Conservation (phyloP, 805 yeast genomes). For the Candida parachauliodes region DNA sequence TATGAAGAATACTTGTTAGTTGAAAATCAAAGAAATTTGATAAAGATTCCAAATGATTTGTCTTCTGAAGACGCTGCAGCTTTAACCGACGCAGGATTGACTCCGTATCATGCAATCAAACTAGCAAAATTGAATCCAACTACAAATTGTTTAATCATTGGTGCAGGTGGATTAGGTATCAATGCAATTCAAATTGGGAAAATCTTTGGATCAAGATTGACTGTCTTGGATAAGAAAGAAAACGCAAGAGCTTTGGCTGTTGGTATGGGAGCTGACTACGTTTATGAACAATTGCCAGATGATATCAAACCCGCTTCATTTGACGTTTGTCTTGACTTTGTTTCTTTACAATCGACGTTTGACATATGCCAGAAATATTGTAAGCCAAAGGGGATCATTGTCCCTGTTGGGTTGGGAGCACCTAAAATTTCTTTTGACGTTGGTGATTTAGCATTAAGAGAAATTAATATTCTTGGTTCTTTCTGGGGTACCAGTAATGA, state of each 20-base stretch:
- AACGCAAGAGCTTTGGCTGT: constrained; percentile 24
- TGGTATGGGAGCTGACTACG: constrained; percentile 39
- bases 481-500: constrained; percentile 45
- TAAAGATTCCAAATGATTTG: constrained; percentile 19
- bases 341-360: constrained; percentile 29
- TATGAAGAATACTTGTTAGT: constrained; percentile 37
- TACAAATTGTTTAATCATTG: constrained; percentile 33
- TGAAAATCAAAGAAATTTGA: constrained; percentile 27
- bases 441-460: constrained; percentile 37
- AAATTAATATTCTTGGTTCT: constrained; percentile 34
- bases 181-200: constrained; percentile 38
- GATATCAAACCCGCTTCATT: constrained; percentile 29
- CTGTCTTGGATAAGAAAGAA: constrained; percentile 32
- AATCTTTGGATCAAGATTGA: constrained; percentile 29
- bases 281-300: constrained; percentile 26
- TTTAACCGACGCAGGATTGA: constrained; percentile 40
- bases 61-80: constrained; percentile 7
- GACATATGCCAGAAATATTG: constrained; percentile 29
- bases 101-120: constrained; percentile 40
- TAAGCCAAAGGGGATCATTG: constrained; percentile 34
- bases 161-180: constrained; percentile 43
- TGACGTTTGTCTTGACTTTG: constrained; percentile 39
- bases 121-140: constrained; percentile 32
- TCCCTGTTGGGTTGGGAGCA: constrained; percentile 43
- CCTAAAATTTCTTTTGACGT: constrained; percentile 25